phyloP scores from a whole-genome alignment of 2,329 filamentous ascomycete genomes.

The Lachnellula suecica region DNA sequence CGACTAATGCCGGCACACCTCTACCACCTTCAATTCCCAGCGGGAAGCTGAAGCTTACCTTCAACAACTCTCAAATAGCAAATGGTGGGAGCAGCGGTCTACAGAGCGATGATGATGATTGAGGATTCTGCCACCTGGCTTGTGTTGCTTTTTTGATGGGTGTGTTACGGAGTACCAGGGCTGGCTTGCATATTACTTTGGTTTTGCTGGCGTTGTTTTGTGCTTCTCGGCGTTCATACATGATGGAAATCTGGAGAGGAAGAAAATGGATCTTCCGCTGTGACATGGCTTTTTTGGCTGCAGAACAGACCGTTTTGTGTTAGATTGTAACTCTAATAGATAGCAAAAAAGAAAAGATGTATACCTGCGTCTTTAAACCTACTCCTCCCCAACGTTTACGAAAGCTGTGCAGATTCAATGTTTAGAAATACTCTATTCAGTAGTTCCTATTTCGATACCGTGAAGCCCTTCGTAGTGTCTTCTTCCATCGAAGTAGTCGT shows the following conservation, averaged over 20 bases:
- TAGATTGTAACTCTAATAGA: slow-evolving; percentile 1
- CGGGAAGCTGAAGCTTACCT: slow-evolving; percentile 66
- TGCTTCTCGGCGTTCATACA: background rate
- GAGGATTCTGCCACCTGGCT: slow-evolving; percentile 2
- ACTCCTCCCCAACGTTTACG: too few relatives aligned
- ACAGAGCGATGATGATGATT: slow-evolving; percentile 54
- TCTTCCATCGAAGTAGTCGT: too few relatives aligned
- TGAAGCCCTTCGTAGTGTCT: too few relatives aligned
- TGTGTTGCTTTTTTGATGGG: slow-evolving; percentile 5
- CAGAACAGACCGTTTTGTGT: background rate
- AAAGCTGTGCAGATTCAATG: too few relatives aligned
- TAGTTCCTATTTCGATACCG: too few relatives aligned
- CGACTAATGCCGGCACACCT: slow-evolving; percentile 62
- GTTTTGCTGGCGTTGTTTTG: background rate
- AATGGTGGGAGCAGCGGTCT: slow-evolving; percentile 41
- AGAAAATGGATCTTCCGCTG: slow-evolving; percentile 3
- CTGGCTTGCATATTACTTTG: slow-evolving; percentile 8
- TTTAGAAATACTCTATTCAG: too few relatives aligned
- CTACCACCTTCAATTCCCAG: slow-evolving; percentile 48
- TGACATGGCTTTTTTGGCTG: background rate
- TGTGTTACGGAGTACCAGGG: slow-evolving; percentile 14
- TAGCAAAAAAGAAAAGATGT: background rate
- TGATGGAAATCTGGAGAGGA: background rate
- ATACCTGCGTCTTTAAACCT: too few relatives aligned
- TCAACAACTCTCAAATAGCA: slow-evolving; percentile 41